phyloP scores from a whole-genome alignment of 306 rosid genomes.

The Cercis canadensis region DNA sequence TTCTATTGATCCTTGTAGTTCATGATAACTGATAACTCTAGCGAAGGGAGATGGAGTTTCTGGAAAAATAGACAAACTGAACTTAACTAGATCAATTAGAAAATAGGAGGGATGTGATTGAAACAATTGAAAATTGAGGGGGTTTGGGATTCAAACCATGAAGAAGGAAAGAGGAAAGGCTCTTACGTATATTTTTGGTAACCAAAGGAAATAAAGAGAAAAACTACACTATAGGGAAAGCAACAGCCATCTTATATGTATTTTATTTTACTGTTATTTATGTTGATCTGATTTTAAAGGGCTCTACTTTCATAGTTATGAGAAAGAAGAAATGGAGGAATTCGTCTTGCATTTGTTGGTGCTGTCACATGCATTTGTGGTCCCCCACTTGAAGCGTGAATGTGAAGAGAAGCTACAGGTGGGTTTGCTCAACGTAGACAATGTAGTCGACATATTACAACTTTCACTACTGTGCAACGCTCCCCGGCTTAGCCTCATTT shows the following conservation, averaged over 20 bases:
- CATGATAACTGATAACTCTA: not conserved
- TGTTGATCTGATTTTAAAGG: slow-evolving; percentile 15
- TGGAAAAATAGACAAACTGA: slow-evolving; percentile 1
- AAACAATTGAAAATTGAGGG: not conserved
- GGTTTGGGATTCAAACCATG: not conserved
- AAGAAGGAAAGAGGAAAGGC: too few relatives aligned
- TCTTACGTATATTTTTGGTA: too few relatives aligned
- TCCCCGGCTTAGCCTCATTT: slow-evolving; percentile 75
- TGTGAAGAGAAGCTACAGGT: slow-evolving; percentile 64
- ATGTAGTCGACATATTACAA: slow-evolving; percentile 77
- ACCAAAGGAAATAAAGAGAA: too few relatives aligned
- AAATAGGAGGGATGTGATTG: slow-evolving; percentile 13
- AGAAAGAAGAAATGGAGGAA: slow-evolving; percentile 73
- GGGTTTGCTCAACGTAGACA: slow-evolving; percentile 60
- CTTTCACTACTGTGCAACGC: slow-evolving; percentile 85
- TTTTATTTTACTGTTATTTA: not conserved
- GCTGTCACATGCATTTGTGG: slow-evolving; percentile 73
- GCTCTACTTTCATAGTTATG: slow-evolving; percentile 51
- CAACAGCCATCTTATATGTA: too few relatives aligned
- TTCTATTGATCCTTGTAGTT: not conserved
- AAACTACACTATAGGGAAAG: too few relatives aligned
- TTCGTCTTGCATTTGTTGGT: slow-evolving; percentile 65
- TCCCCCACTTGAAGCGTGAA: slow-evolving; percentile 79
- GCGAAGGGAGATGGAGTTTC: slow-evolving; percentile 21
- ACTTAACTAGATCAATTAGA: not conserved